Evolutionary conservation across 495 filamentous ascomycete species (phyloP), one percentile per base, ranked within the genome.

Genomic region (Schizothecium vesticola): DNA sequence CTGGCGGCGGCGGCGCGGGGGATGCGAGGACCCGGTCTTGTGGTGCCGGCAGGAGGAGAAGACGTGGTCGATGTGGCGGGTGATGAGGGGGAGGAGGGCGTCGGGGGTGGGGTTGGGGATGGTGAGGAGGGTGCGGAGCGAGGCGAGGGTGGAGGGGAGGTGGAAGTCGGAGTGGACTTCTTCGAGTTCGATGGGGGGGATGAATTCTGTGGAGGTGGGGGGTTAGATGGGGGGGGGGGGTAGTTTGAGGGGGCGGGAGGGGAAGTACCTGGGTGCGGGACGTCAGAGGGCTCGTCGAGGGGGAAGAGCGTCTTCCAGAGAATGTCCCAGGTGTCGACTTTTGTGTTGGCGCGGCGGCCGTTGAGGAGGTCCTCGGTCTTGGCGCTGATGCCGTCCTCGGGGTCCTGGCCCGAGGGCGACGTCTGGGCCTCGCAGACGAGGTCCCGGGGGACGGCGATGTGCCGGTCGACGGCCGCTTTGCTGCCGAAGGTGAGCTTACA

Each of bases 371-470:
- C 70, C 59, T 76, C 70, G 13, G 68, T 67, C 22, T 36, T 56
- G 2, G 24, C 10, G 1, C 65, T 73, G 63, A 78, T 77, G 23
- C 76, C 76, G 28, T 75, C 75, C 65, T 78, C 76, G 19, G 76
- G 76, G 22, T 78, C 69, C 10, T 51, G 28, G 56, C 70, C 72
- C 1, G 67, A 57, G 0, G 57, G 55, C 19, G 28, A 59, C 8
- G 63, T 65, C 9, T 67, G 65, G 1, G 65, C 33, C 12, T 26
- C 59, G 71, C 76, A 78, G 25, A 78, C 73, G 2, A 58, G 24
- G 19, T 71, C 64, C 3, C 9, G 64, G 2, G 66, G 36, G 1
- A 69, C 70, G 3, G 56, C 51, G 7, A 72, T 21, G 43, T 78
- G 76, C 11, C 55, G 51, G 1, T 64, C 57, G 61, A 73, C 8